Percentiles rank a stretch among this genome's conserved stretches.
phyloP scores from a whole-genome alignment of 192 early-diverging fungal genomes.

The Linnemannia hyalina region DNA sequence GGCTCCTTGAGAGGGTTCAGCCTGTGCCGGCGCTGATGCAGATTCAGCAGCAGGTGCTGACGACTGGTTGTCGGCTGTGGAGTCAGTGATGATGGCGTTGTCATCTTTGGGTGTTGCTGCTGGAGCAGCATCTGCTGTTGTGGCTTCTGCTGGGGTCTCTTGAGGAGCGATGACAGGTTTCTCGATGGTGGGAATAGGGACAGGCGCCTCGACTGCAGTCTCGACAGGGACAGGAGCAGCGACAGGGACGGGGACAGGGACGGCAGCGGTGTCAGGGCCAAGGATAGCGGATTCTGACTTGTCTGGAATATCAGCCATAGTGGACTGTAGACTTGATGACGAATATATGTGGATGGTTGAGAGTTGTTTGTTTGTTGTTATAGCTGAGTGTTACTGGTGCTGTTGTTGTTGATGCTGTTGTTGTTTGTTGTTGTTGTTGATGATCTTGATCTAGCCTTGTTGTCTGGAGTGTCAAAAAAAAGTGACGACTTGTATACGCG shows the following conservation, averaged over 20 bases:
- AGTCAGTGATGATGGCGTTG: background rate
- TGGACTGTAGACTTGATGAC: background rate
- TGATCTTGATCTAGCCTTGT: too few species aligned
- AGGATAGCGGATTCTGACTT: slow-evolving; percentile 2
- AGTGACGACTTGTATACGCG: too few species aligned
- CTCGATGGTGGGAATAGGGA: background rate
- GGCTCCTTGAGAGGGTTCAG: background rate
- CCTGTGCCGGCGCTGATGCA: background rate
- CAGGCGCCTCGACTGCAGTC: background rate
- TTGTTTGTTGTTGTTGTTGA: background rate
- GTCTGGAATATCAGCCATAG: slow-evolving; percentile 26
- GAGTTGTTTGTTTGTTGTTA: background rate
- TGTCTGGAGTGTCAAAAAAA: too few species aligned
- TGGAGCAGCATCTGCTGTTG: slow-evolving; percentile 2
- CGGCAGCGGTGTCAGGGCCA: background rate
- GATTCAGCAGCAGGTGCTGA: slow-evolving; percentile 10
- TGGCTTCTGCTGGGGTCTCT: background rate
- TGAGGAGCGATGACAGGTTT: background rate
- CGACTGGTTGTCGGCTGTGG: background rate
- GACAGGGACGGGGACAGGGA: background rate
- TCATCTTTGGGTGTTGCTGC: background rate
- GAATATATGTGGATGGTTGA: background rate
- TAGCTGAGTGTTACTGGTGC: background rate
- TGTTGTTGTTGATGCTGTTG: background rate
- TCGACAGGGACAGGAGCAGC: background rate